Evolutionary conservation across 2,329 filamentous ascomycete genomes (phyloP).

Genomic region (Verticillium tricorpus): DNA sequence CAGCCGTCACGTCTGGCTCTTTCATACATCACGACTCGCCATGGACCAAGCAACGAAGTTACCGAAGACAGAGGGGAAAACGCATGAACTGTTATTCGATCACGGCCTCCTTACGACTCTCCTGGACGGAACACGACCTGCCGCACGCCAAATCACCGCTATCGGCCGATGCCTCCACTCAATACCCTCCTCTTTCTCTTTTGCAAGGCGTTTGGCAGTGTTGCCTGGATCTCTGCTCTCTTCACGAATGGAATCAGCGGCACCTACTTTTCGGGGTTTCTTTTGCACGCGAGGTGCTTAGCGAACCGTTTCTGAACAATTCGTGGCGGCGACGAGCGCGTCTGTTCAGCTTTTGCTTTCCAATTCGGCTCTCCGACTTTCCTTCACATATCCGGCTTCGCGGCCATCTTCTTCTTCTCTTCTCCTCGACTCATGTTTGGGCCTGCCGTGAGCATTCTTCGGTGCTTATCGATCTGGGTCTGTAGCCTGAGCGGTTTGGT

Average conservation of each 20-base stretch:
- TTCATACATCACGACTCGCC: neutral
- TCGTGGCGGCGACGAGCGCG: neutral
- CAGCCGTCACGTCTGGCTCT: neutral
- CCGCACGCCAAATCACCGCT: neutral
- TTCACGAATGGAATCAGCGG: neutral
- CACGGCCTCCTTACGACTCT: slow-evolving; percentile 11
- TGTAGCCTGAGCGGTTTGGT: neutral
- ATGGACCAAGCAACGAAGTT: slow-evolving; percentile 17
- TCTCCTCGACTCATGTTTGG: neutral
- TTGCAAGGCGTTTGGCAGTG: neutral
- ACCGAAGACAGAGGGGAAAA: slow-evolving; percentile 24
- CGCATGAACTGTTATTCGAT: slow-evolving; percentile 2
- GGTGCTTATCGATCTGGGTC: neutral
- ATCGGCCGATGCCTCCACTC: neutral
- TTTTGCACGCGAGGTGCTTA: neutral
- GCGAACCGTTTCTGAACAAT: neutral
- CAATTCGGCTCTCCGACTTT: neutral
- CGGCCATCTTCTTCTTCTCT: neutral
- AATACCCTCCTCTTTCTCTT: neutral
- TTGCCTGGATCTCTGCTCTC: neutral
- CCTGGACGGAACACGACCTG: neutral
- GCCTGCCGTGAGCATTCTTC: neutral
- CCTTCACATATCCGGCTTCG: neutral
- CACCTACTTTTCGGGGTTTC: neutral
- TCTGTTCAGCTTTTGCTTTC: neutral